These are phyloP conservation scores for Penstemon davidsonii DNA, from an alignment of 257 asterid genomes.

Conservation along the genomic window DNA sequence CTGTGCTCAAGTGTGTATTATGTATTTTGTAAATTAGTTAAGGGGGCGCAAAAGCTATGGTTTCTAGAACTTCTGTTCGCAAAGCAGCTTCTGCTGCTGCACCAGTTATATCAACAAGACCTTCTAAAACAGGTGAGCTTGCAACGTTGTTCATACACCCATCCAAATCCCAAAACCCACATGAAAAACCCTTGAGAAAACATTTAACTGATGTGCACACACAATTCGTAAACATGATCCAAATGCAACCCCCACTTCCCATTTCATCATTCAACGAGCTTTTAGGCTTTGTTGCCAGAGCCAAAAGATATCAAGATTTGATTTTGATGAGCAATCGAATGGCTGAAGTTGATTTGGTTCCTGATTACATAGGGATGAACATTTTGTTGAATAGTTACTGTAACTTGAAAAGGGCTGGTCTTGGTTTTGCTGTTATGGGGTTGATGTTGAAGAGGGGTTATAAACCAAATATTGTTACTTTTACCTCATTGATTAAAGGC, in stretches of 20 bases:
- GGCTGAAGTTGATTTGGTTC: slow-evolving; percentile 36
- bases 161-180: slow-evolving; percentile 26
- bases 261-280: slow-evolving; percentile 49
- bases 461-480: slow-evolving; percentile 50
- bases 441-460: slow-evolving; percentile 57
- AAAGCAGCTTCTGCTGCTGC: slow-evolving; percentile 33
- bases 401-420: slow-evolving; percentile 38
- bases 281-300: slow-evolving; percentile 49
- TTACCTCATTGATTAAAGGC: slow-evolving; percentile 63
- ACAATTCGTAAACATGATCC: slow-evolving; percentile 50
- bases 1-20: background rate
- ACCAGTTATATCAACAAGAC: slow-evolving; percentile 22
- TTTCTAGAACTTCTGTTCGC: slow-evolving; percentile 31
- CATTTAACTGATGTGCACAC: slow-evolving; percentile 32
- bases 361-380: slow-evolving; percentile 55
- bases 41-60: slow-evolving; percentile 35
- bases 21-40: slow-evolving; percentile 3
- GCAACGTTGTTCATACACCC: slow-evolving; percentile 31
- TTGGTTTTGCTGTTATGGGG: slow-evolving; percentile 64
- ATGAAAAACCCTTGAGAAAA: slow-evolving; percentile 26
- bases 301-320: slow-evolving; percentile 40
- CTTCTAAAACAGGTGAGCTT: slow-evolving; percentile 33
- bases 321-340: slow-evolving; percentile 46
- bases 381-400: slow-evolving; percentile 63
- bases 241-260: slow-evolving; percentile 45